Evolutionary conservation across 192 early-diverging fungal species (phyloP).

Genomic region (Obelidium mucronatum): DNA sequence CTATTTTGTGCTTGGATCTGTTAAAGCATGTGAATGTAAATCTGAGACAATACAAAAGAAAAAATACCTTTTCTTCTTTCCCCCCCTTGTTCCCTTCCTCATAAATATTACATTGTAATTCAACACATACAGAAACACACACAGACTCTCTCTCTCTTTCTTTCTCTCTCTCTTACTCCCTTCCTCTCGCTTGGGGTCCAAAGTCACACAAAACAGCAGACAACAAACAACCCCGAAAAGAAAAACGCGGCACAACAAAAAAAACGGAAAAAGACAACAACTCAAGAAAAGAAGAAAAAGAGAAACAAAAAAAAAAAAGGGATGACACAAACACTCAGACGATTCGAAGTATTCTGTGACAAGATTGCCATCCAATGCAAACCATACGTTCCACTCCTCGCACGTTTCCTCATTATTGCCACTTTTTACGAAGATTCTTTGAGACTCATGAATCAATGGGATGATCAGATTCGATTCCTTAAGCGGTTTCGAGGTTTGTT

Average conservation of each 20-base stretch:
- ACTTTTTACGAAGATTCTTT: constrained; percentile 95
- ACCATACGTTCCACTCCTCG: constrained; percentile 53
- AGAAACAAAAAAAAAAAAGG: not conserved
- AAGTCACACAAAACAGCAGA: no score
- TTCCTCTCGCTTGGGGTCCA: no score
- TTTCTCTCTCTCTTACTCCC: no score
- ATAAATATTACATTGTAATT: no score
- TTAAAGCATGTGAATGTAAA: no score
- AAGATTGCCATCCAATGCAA: not conserved
- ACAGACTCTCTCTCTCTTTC: no score
- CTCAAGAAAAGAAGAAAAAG: not conserved
- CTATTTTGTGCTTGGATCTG: no score
- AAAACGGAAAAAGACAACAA: not conserved
- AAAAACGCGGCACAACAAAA: not conserved
- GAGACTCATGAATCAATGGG: constrained; percentile 85
- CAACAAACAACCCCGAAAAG: not conserved
- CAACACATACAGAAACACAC: no score
- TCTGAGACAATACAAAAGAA: not conserved
- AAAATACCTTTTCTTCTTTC: no score
- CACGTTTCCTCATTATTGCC: constrained; percentile 89
- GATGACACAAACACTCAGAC: not conserved
- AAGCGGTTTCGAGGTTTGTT: constrained; percentile 75
- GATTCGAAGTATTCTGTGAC: not conserved
- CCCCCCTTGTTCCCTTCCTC: no score
- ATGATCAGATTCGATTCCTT: constrained; percentile 86